These are phyloP conservation scores for Gyromitra esculenta DNA, from an alignment of 2,329 filamentous ascomycete species.

Conservation along the genomic window DNA sequence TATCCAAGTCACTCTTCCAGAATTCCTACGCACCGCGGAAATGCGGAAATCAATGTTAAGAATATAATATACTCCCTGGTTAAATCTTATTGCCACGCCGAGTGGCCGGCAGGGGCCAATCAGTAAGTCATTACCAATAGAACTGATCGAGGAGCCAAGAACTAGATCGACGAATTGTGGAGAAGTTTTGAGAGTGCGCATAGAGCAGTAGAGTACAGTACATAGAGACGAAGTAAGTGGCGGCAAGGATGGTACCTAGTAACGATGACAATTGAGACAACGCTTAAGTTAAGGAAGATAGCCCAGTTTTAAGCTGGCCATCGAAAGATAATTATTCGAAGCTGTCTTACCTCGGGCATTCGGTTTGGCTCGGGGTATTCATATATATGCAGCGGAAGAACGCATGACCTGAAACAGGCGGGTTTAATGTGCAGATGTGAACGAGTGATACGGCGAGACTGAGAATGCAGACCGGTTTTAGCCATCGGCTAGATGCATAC, in stretches of 20 bases:
- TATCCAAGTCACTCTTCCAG: conserved; percentile 21
- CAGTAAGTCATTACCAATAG: conserved; percentile 34
- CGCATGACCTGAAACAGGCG: conserved; percentile 24
- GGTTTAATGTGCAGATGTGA: background rate
- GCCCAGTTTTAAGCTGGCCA: conserved; percentile 24
- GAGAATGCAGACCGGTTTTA: conserved; percentile 4
- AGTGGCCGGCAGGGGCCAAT: conserved; percentile 15
- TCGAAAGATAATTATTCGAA: conserved; percentile 16
- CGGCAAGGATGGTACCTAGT: conserved; percentile 42
- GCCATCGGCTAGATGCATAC: conserved; percentile 3
- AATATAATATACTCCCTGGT: conserved; percentile 36
- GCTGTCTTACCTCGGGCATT: conserved; percentile 11
- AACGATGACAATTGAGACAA: conserved; percentile 36
- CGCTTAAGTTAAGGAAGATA: conserved; percentile 20
- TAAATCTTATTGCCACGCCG: conserved; percentile 24
- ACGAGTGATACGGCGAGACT: conserved; percentile 39
- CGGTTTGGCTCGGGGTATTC: conserved; percentile 25
- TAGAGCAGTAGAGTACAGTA: conserved; percentile 18
- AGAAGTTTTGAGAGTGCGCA: conserved; percentile 34
- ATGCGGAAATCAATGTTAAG: conserved; percentile 23
- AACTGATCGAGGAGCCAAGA: conserved; percentile 26
- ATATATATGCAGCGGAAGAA: conserved; percentile 34
- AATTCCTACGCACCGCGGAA: conserved; percentile 9
- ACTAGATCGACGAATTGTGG: conserved; percentile 38
- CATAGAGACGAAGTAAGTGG: conserved; percentile 13